Conservation (phyloP, 768 basidiomycete species). For the Cystofilobasidium capitatum region DNA sequence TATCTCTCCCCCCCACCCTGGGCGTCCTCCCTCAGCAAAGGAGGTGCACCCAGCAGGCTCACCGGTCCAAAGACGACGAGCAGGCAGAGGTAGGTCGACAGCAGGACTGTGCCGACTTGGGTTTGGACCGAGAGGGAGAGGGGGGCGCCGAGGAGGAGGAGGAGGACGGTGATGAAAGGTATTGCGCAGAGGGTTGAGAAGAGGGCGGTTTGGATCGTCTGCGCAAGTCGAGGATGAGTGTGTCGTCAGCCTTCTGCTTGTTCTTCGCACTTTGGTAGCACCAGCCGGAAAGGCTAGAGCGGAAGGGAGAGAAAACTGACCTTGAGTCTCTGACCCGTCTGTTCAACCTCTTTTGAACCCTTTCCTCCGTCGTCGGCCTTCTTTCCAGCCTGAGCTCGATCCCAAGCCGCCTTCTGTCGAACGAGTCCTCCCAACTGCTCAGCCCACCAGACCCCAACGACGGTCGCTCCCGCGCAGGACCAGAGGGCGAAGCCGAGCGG, state of each 20-base stretch:
- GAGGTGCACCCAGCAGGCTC: conserved; percentile 59
- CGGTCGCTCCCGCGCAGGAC: conserved; percentile 47
- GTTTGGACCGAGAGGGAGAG: conserved; percentile 2
- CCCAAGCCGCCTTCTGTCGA: conserved; percentile 7
- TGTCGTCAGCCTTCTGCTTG: not conserved
- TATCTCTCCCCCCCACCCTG: conserved; percentile 45
- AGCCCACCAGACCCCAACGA: conserved; percentile 60
- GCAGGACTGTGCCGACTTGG: conserved; percentile 48
- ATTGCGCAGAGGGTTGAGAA: conserved; percentile 52
- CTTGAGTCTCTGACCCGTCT: conserved; percentile 15
- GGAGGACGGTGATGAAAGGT: conserved; percentile 42
- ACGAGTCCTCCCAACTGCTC: conserved; percentile 56
- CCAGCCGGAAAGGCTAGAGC: conserved; percentile 15
- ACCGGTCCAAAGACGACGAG: conserved; percentile 59
- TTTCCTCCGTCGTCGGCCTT: conserved; percentile 8
- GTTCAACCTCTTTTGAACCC: conserved; percentile 8
- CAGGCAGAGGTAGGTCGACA: conserved; percentile 59
- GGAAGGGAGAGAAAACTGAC: conserved; percentile 10
- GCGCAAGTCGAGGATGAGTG: conserved; percentile 23
- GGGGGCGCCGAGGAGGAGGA: conserved; percentile 12
- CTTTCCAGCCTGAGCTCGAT: not conserved
- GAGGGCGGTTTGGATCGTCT: not conserved
- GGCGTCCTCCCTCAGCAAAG: conserved; percentile 41
- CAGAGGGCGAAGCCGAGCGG: conserved; percentile 54
- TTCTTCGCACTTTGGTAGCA: too few species aligned